Evolutionary conservation across 768 basidiomycete genomes (phyloP).

Genomic region (Epithele typhae): DNA sequence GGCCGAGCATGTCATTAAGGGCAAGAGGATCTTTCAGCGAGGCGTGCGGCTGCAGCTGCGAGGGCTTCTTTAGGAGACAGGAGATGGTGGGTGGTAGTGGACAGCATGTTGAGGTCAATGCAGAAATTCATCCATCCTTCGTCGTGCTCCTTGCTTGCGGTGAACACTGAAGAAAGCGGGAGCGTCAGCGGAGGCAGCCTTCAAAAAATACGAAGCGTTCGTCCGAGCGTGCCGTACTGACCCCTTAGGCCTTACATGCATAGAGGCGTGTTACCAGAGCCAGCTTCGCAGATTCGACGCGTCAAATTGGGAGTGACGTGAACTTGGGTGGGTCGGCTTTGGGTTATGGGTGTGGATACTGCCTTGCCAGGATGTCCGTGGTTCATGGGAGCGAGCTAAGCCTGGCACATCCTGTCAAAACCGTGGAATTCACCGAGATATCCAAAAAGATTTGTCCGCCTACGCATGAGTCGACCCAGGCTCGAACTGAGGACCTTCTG

Average conservation of each 20-base stretch:
- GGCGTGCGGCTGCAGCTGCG: background rate
- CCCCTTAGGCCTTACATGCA: too few relatives aligned
- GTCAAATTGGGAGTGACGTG: too few relatives aligned
- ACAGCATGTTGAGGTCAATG: background rate
- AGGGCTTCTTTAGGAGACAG: background rate
- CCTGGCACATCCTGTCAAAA: too few relatives aligned
- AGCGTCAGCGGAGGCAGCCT: background rate
- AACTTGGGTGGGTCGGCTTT: too few relatives aligned
- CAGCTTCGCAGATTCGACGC: too few relatives aligned
- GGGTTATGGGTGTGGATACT: too few relatives aligned
- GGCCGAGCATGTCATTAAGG: conserved; percentile 1
- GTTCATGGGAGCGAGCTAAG: too few relatives aligned
- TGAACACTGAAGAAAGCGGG: background rate
- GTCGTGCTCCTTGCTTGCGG: background rate
- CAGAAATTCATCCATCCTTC: conserved; percentile 1
- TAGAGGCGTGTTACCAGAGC: too few relatives aligned
- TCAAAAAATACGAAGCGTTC: too few relatives aligned
- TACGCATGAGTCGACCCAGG: conserved; percentile 48
- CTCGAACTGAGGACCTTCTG: conserved; percentile 73
- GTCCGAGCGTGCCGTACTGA: too few relatives aligned
- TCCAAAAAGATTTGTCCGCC: conserved; percentile 79
- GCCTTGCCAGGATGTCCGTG: too few relatives aligned
- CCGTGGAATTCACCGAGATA: too few relatives aligned
- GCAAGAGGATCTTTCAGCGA: background rate
- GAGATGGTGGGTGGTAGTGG: background rate